Percentiles rank a stretch among this genome's conserved stretches.
Conservation (phyloP, 2,329 filamentous ascomycete species). For the Talaromyces islandicus region DNA sequence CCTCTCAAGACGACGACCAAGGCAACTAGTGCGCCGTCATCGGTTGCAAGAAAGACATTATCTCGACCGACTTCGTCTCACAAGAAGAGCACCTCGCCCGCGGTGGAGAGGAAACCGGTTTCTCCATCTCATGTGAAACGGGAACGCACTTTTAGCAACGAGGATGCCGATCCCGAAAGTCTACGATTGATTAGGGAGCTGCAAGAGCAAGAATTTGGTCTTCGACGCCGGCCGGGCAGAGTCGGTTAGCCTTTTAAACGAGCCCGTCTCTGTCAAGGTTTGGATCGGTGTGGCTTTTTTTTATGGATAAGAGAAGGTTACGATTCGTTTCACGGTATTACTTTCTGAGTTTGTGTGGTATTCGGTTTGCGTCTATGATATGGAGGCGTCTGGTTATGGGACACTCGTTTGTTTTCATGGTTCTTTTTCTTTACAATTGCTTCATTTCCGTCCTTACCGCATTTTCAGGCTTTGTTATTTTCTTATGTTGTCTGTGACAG, state of each 20-base stretch:
- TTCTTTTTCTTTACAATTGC: neutral
- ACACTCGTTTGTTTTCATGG: neutral
- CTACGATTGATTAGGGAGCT: constrained; percentile 39
- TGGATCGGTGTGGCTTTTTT: too few species aligned
- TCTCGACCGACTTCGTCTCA: constrained; percentile 34
- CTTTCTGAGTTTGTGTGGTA: neutral
- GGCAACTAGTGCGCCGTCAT: constrained; percentile 13
- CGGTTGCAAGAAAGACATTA: constrained; percentile 23
- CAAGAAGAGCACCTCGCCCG: constrained; percentile 31
- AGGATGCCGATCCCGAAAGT: constrained; percentile 35
- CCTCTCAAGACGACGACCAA: constrained; percentile 13
- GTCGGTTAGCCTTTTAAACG: constrained; percentile 6
- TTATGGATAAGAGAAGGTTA: neutral
- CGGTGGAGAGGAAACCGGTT: constrained; percentile 30
- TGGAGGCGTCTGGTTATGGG: neutral
- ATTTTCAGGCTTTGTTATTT: neutral
- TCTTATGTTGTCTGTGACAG: neutral
- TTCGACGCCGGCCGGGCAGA: constrained; percentile 28
- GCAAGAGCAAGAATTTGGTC: constrained; percentile 41
- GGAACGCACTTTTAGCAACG: constrained; percentile 21
- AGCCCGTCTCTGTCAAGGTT: neutral
- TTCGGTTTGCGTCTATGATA: neutral
- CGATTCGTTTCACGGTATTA: neutral
- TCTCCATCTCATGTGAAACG: constrained; percentile 16
- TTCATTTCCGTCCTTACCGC: neutral